Base-by-base conservation (phyloP, 2,329 filamentous ascomycete species). In the Trichoderma sp. region DNA sequence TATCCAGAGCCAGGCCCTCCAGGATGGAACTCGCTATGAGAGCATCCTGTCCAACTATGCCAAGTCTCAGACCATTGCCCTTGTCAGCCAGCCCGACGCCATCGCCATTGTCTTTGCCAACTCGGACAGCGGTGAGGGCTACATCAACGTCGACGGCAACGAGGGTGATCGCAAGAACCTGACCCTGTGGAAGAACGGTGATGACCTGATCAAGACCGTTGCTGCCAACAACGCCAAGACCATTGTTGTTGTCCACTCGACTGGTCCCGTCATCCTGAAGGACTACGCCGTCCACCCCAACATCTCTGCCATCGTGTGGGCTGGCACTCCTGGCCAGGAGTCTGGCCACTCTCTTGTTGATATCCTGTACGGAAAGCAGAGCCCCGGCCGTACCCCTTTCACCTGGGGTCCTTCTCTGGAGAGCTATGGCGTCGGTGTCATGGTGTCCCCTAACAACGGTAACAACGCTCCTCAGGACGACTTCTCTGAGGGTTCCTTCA, bases 111-210 rank as follows among this genome's bases (percentile, higher is more conserved):
- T 97, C 12, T 98, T 98, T 73, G 94, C 92, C 74, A 97, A 97
- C 72, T 89, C 93, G 15, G 86, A 94, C 76, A 87, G 90, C 4
- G 94, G 94, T 64, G 95, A 98, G 80, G 93, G 92, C 6, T 97
- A 87, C 80, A 93, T 98, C 74, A 85, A 81, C 32, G 87, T 96
- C 1, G 94, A 94, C 70, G 90, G 88, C 64, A 97, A 97, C 77
- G 82, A 85, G 68, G 95, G 95, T 68, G 94, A 98, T 78, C 90
- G 95, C 64, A 93, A 94, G 74, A 97, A 99, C 80, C 84, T 99
- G 42, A 97, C 93, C 0, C 83, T 97, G 0, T 98, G 94, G 94
- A 84, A 90, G 69, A 86, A 89, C 68, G 94, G 92, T 48, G 93
- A 98, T 64, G 84, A 86, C 0, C 81, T 98, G 66, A 91, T 98